Percentiles rank a stretch among this genome's conserved stretches.
phyloP scores from a whole-genome alignment of 495 filamentous ascomycete genomes.

The Talaromyces liani region DNA sequence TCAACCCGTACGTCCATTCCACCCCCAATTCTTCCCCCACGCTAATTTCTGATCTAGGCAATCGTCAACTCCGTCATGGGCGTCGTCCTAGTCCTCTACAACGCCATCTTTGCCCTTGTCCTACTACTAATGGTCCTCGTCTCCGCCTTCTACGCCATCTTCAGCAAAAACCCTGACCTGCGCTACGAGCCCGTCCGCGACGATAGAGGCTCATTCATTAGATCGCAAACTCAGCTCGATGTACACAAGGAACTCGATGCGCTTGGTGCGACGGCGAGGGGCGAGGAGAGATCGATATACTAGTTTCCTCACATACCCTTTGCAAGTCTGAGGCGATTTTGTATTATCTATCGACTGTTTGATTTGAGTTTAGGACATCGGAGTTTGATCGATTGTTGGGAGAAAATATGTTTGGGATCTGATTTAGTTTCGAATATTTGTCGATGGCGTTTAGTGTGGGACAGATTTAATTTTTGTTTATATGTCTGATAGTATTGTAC shows the following conservation, averaged over 20 bases:
- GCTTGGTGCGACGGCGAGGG: conserved; percentile 83
- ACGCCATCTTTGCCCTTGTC: conserved; percentile 71
- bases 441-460: neutral
- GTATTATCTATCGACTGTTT: neutral
- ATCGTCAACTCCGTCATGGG: conserved; percentile 79
- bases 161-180: conserved; percentile 80
- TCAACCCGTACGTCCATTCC: conserved; percentile 50
- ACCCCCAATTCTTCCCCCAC: neutral
- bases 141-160: conserved; percentile 62
- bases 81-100: conserved; percentile 74
- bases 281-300: conserved; percentile 52
- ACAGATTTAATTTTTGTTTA: neutral
- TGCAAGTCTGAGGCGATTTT: neutral
- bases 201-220: conserved; percentile 75
- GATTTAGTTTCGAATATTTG: neutral
- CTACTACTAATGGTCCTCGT: conserved; percentile 72
- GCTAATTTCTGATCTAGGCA: conserved; percentile 20
- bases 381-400: neutral
- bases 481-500: neutral
- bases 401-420: neutral
- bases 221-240: conserved; percentile 67
- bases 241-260: conserved; percentile 88
- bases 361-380: neutral
- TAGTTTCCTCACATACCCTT: neutral
- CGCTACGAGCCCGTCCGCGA: conserved; percentile 84